Base-by-base conservation (phyloP, 2,329 filamentous ascomycete genomes). In the Hymenoscyphus fructigenus region DNA sequence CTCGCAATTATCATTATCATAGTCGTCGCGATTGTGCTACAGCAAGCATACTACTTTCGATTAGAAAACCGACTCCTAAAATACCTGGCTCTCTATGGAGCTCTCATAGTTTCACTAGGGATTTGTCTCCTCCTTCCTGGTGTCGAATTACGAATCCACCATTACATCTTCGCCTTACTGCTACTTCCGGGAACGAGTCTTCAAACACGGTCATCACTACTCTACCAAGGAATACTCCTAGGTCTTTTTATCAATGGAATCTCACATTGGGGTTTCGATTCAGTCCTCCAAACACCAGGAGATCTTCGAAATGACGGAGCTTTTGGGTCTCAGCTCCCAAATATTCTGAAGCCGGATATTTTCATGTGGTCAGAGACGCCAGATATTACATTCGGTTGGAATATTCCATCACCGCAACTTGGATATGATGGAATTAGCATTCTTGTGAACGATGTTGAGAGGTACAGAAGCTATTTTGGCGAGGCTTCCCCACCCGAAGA, bases 201-300 rank as follows among this genome's bases (percentile, higher is more conserved):
- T 76, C 93, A 97, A 70, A 98, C 91, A 6, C 86, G 95, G 0
- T 91, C 92, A 0, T 89, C 89, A 0, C 81, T 98, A 12, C 77
- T 97, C 1, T 98, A 94, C 74, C 94, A 98, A 76, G 95, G 95
- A 12, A 81, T 99, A 1, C 82, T 99, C 0, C 81, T 98, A 7
- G 95, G 95, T 0, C 83, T 98, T 0, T 98, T 97, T 76, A 88
- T 97, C 79, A 97, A 97, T 75, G 94, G 95, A 60, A 88, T 95
- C 66, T 93, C 93, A 3, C 85, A 94, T 56, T 98, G 95, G 95
- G 93, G 93, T 0, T 98, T 96, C 76, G 93, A 92, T 67, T 85
- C 90, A 1, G 87, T 53, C 14, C 47, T 53, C 9, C 47, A 53
- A 26, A 53, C 20, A 53, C 47, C 47, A 14, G 23, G 20, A 12